Conservation (phyloP, 2,329 filamentous ascomycete genomes). For the Diplodia scrobiculata region DNA sequence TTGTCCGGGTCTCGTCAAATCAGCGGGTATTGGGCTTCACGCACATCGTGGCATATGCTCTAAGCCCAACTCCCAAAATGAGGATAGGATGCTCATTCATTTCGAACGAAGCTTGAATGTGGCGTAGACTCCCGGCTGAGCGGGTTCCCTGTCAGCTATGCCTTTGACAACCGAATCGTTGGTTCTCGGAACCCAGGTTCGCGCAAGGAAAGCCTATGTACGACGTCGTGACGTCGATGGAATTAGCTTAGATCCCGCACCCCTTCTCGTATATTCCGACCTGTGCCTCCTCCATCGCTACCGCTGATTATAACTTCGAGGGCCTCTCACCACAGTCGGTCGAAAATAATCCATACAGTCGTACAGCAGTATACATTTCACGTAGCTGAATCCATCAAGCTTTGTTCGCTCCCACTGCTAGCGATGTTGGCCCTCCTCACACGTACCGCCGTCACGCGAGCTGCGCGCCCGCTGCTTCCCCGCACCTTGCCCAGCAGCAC, state of each 20-base stretch:
- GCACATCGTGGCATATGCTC: too few relatives aligned
- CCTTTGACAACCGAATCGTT: conserved; percentile 5
- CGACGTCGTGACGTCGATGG: neutral
- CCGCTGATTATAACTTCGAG: neutral
- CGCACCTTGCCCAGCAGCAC: neutral
- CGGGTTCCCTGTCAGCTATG: neutral
- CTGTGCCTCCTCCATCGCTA: neutral
- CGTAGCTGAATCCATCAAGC: too few relatives aligned
- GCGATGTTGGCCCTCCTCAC: neutral
- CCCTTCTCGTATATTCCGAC: neutral
- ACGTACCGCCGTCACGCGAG: neutral
- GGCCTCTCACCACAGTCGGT: neutral
- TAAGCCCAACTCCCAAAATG: neutral
- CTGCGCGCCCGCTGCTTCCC: conserved; percentile 7
- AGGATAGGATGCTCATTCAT: neutral
- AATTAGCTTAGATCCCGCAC: neutral
- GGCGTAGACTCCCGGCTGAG: neutral
- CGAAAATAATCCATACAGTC: neutral
- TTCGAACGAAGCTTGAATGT: neutral
- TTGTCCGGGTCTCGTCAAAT: neutral
- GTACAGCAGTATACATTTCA: neutral
- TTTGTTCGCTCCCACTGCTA: neutral
- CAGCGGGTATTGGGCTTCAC: neutral
- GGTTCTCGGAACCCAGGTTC: neutral
- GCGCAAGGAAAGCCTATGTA: neutral